Conservation (phyloP, 2,329 filamentous ascomycete genomes). For the Alternaria rosae region DNA sequence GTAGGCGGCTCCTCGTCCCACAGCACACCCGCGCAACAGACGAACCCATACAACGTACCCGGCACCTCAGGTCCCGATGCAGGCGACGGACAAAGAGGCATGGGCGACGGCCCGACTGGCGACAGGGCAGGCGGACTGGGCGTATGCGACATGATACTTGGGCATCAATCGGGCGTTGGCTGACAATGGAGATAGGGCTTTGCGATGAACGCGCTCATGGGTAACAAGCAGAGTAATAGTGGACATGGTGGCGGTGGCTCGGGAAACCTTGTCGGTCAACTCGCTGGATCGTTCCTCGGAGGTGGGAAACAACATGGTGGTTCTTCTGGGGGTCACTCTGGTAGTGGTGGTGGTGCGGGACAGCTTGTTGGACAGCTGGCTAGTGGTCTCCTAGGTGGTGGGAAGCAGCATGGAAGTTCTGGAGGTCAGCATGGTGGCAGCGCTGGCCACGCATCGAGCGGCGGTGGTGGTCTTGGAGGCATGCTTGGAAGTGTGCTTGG, state of each 20-base stretch:
- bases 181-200: conserved; percentile 59
- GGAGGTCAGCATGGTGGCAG: conserved; percentile 54
- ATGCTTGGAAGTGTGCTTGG: conserved; percentile 47
- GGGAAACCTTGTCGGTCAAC: conserved; percentile 60
- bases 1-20: conserved; percentile 66
- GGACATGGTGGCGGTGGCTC: conserved; percentile 43
- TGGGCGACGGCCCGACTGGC: conserved; percentile 59
- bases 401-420: conserved; percentile 54
- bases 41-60: conserved; percentile 69
- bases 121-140: conserved; percentile 67
- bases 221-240: conserved; percentile 44
- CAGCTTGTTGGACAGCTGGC: conserved; percentile 63
- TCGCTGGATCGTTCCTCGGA: conserved; percentile 57
- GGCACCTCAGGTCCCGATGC: conserved; percentile 34
- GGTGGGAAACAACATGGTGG: conserved; percentile 40
- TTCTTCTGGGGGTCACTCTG: conserved; percentile 32
- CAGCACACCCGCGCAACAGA: conserved; percentile 52
- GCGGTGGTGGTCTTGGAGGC: conserved; percentile 31
- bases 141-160: conserved; percentile 55
- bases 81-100: conserved; percentile 58
- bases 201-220: conserved; percentile 65
- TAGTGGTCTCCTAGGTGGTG: conserved; percentile 54
- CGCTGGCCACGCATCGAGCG: conserved; percentile 38
- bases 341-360: conserved; percentile 46
- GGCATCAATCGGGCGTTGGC: conserved; percentile 20